Base-by-base conservation (phyloP, 192 early-diverging fungal species). In the Glomus cerebriforme region DNA sequence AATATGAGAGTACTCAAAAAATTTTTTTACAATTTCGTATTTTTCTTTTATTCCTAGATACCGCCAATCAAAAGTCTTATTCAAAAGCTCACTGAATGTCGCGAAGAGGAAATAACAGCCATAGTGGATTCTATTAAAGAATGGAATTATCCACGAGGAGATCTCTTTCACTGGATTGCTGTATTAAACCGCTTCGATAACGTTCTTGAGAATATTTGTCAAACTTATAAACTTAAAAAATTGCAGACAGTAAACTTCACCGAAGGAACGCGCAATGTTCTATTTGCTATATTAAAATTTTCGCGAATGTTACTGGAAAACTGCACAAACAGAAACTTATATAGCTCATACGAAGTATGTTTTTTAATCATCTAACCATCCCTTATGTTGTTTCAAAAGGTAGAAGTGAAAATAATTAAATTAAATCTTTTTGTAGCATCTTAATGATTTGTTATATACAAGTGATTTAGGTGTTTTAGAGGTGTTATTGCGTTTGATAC, bases 81-180 rank as follows among this genome's bases (percentile, higher is more conserved):
- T 78, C 83, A 87, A 68, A 81, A 79, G 8, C 83, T 92, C 8
- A 82, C 82, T 37, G 86, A 86, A 34, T 83, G 84, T 77, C 80
- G 81, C 32, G 89, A 90, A 62, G 86, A 82, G 59, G 87, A 89
- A 45, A 89, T 96, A 82, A 82, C 88, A 29, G 80, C 60, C 2
- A 80, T 87, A 63, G 83, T 91, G 24, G 79, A 85, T 68, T 81
- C 85, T 24, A 79, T 86, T 63, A 74, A 80, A 27, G 89, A 91
- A 67, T 96, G 96, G 96, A 84, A 85, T 58, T 95, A 90, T 83
- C 92, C 92, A 49, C 92, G 96, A 69, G 95, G 95, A 60, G 98
- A 99, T 78, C 85, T 99, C 71, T 96, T 93, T 86, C 96, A 97
- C 71, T 99, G 97, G 97, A 94, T 97, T 39, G 83, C 89, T 15